Percentiles rank a stretch among this genome's conserved stretches.
Conservation (phyloP, 2,329 filamentous ascomycete genomes). For the Talaromyces sp. region DNA sequence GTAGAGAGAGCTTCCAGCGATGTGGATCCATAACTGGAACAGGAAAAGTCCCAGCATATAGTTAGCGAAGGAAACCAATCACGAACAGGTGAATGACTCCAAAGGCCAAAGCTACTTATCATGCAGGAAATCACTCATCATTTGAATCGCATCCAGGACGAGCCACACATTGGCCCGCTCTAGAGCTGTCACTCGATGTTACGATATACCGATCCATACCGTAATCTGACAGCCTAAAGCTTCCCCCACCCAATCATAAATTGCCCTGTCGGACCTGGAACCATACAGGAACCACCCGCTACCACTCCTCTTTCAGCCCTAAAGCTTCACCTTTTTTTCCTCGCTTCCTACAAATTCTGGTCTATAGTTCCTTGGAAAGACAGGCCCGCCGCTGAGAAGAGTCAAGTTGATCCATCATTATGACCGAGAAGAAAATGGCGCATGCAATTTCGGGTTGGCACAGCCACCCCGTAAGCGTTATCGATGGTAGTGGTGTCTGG, state of each 20-base stretch:
- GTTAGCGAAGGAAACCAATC: conserved; percentile 12
- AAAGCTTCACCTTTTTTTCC: background rate
- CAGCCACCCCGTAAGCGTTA: conserved; percentile 11
- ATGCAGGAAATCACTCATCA: too few relatives aligned
- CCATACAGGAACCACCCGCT: conserved; percentile 9
- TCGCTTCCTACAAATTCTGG: conserved; percentile 1
- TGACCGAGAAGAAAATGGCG: conserved; percentile 13
- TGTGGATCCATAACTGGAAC: background rate
- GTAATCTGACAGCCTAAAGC: conserved; percentile 11
- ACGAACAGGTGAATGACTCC: too few relatives aligned
- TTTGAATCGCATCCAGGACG: too few relatives aligned
- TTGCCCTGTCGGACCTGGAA: background rate
- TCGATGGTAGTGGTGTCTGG: conserved; percentile 2
- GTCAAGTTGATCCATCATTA: background rate
- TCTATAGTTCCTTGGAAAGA: background rate
- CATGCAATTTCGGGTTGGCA: conserved; percentile 12
- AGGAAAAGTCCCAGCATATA: too few relatives aligned
- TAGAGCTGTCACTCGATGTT: background rate
- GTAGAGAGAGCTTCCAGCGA: background rate
- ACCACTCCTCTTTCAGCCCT: background rate
- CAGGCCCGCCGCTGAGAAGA: background rate
- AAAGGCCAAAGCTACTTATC: too few relatives aligned
- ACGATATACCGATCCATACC: conserved; percentile 2
- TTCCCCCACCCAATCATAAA: conserved; percentile 15
- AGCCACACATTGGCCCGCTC: too few relatives aligned